Evolutionary conservation across 75 land plant genomes (phyloP), one percentile per base, ranked within the genome.

Genomic region (Pseudotsuga menziesii): DNA sequence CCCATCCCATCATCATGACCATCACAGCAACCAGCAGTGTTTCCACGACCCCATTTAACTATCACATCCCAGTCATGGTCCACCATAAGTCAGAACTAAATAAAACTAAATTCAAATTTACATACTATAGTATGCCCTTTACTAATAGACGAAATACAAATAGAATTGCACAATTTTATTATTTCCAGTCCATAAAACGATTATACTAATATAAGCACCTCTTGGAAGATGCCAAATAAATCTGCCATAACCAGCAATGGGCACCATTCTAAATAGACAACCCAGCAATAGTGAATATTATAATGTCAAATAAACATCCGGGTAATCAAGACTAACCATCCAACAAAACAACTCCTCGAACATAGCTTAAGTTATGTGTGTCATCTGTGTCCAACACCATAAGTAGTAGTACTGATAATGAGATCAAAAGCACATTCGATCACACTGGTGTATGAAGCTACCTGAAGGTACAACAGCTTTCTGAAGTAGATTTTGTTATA

Each of bases 1-100:
- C 54, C 54, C 54, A 48, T 8, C 54, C 54, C 72, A 69, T 39
- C 72, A 69, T 41, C 72, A 69, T 69, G 48, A 69, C 41, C 72
- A 69, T 69, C 72, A 69, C 72, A 69, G 72, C 72, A 69, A 69
- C 72, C 72, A 69, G 72, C 72, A 69, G 72, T 69, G 54, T 69
- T 69, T 41, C 72, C 72, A 69, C 72, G 72, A 11, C 72, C 52
- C 52, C 72, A 69, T 20, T 17, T 69, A 69, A 69, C 72, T 69
- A 69, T 69, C 72, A 69, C 72, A 69, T 41, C 72, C 48, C 72
- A 69, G 69, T 69, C 72, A 69, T 69, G n/a, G 54, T 20, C 72
- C 54, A 41, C 48, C 54, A 69, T 35, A 69, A 69, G 72, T 69
- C 72, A 69, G 72, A 35, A 69, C 72, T 69, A 20, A n/a, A 6